Conservation (phyloP, 140 eudicot genomes). For the Flaveria floridana region DNA sequence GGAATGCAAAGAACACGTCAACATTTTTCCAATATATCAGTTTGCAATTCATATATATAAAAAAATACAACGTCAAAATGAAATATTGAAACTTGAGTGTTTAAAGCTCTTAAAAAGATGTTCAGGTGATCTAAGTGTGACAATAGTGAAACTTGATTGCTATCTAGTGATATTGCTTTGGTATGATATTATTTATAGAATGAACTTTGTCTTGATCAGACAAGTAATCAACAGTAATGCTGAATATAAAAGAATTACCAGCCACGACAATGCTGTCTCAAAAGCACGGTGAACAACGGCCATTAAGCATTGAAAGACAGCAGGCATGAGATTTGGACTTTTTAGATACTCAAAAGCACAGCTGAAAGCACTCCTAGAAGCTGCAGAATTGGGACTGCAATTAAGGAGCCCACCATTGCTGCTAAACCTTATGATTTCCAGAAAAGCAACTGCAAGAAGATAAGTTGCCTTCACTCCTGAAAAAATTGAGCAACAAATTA, state of each 20-base stretch:
- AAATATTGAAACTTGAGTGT: too few relatives aligned
- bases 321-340: slow-evolving; percentile 88
- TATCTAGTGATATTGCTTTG: background rate
- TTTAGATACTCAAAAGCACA: slow-evolving; percentile 94
- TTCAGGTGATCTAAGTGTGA: background rate
- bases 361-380: slow-evolving; percentile 94
- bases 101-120: too few relatives aligned
- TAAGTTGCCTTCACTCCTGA: slow-evolving; percentile 98
- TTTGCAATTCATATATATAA: too few relatives aligned
- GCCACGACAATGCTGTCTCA: slow-evolving; percentile 83
- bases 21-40: too few relatives aligned
- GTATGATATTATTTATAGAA: too few relatives aligned
- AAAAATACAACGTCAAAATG: too few relatives aligned
- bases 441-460: slow-evolving; percentile 91
- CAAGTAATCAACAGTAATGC: background rate
- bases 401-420: slow-evolving; percentile 98
- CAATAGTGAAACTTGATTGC: background rate
- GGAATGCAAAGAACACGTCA: too few relatives aligned
- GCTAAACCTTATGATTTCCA: slow-evolving; percentile 94
- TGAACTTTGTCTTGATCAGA: background rate
- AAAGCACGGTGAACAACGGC: slow-evolving; percentile 88
- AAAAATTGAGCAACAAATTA: slow-evolving; percentile 24
- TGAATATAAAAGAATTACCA: slow-evolving; percentile 47
- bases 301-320: slow-evolving; percentile 92
- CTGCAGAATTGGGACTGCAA: slow-evolving; percentile 58